Base-by-base conservation (phyloP, 2,329 filamentous ascomycete species). In the Ophiostoma sp. region DNA sequence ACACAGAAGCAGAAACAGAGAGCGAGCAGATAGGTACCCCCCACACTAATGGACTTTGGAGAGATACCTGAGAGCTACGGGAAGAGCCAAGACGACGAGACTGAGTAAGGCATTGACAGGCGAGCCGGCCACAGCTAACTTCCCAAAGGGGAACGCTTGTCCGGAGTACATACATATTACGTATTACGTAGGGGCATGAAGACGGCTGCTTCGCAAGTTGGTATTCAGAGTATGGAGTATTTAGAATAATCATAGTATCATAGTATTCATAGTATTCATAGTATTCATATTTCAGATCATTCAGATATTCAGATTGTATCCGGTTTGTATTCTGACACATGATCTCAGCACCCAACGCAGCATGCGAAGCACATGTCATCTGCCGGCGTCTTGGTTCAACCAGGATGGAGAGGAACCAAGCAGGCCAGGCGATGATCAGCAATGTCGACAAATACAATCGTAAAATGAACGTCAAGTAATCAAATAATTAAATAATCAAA, bases 71-170 rank as follows among this genome's bases (percentile, higher is more conserved):
- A 14, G 11, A 36, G 8, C 16, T 27, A 27, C 1, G 27, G 27
- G 27, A 27, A 27, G 27, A 2, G 27, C 27, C 2, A 27, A 27
- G 27, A 27, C 27, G 27, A 27, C 27, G 27, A 27, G 27, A 27
- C 27, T 55, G 49, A 55, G 18, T 36, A 55, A 55, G 49, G 49
- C 49, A 55, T 55, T 55, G 49, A 55, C 49, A 27, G 14, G 49
- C 12, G 49, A 27, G 8, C 27, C 5, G 49, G 4, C 6, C 47
- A 55, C 18, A 55, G 18, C n/a, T 55, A 27, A n/a, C 18, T 55
- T 55, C 49, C 49, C 49, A 55, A 55, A 55, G 27, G 49, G 9
- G 49, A 55, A 55, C 49, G 27, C 49, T 55, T 55, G 49, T 55
- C 49, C 49, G 49, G 27, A 27, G 27, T 27, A 27, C 27, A 27